Base-by-base conservation (phyloP, 1,139 yeast genomes). In the Blastobotrys capitulatus region DNA sequence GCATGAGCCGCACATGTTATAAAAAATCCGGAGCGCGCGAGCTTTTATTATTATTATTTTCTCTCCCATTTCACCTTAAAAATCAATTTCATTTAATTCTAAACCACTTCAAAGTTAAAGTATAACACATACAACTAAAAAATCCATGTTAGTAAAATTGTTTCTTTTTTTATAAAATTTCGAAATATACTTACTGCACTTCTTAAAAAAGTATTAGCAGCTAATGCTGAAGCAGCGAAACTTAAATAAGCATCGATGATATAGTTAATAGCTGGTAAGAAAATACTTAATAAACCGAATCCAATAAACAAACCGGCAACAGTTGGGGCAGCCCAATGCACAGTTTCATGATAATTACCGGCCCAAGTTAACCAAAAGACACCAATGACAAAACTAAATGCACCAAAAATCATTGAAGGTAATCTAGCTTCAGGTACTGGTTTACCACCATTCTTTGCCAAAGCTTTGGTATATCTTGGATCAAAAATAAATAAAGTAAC, bases 301-400 rank as follows among this genome's bases (percentile, higher is more conserved):
- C 96, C 96, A 45, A 83, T 76, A 57, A 83, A 79, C 0, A 79
- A 62, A 42, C 89, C 89, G 29, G 89, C 84, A 37, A 82, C 67
- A 1, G 90, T 79, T 36, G 96, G 96, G n/a, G 80, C 92, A 57
- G 84, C 82, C 92, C 94, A 88, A 64, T 83, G 95, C 32, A 86
- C 79, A 34, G 68, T 66, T 18, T 81, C 68, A 38, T 76, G 82
- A 66, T 79, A 88, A 59, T 79, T 76, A 60, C 96, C 96, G 1
- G 88, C 72, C 95, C 95, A 87, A 48, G 87, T 80, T 61, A 87
- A 74, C 95, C 95, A 86, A 60, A 88, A 75, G 53, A 88, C 72
- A 47, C 96, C 96, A 55, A 79, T 72, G 32, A 94, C 83, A 72
- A 87, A 86, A 13, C 76, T 64, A 51, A 85, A 56, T 32, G 83